Conservation (phyloP, 768 basidiomycete genomes). For the Pisolithus orientalis region DNA sequence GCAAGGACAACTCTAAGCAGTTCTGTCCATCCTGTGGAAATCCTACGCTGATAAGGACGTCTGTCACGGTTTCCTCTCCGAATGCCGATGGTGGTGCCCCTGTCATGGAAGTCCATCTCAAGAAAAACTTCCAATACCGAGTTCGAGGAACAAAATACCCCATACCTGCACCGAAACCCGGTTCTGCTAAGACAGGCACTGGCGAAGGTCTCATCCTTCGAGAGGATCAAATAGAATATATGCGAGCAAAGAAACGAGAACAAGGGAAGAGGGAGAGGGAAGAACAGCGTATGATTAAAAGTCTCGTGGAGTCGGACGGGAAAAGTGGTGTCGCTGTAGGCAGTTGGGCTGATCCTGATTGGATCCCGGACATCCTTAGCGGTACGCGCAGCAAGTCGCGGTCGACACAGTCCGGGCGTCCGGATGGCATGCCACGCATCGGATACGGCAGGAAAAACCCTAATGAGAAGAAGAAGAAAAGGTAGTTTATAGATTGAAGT, state of each 20-base stretch:
- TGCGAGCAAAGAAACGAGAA: conserved; percentile 72
- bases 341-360: conserved; percentile 95
- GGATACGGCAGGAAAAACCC: conserved; percentile 88
- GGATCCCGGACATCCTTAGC: conserved; percentile 77
- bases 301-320: conserved; percentile 46
- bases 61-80: conserved; percentile 77
- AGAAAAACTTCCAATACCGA: conserved; percentile 92
- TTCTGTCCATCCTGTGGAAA: conserved; percentile 99
- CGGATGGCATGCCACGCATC: conserved; percentile 72
- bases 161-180: conserved; percentile 86
- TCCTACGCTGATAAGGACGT: conserved; percentile 82
- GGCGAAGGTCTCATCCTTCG: conserved; percentile 83
- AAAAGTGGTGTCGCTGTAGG: conserved; percentile 50
- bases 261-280: conserved; percentile 73
- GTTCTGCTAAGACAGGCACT: conserved; percentile 76
- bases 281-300: conserved; percentile 59
- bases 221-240: conserved; percentile 88
- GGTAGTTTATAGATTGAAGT: conserved; percentile 15
- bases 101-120: conserved; percentile 84
- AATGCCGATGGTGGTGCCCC: conserved; percentile 55
- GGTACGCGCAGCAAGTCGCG: conserved; percentile 69
- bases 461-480: conserved; percentile 63
- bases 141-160: conserved; percentile 88
- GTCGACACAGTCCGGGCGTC: conserved; percentile 41
- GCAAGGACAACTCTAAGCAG: conserved; percentile 89